Evolutionary conservation across 2,329 filamentous ascomycete species (phyloP).

Genomic region (Ilyonectria destructans): DNA sequence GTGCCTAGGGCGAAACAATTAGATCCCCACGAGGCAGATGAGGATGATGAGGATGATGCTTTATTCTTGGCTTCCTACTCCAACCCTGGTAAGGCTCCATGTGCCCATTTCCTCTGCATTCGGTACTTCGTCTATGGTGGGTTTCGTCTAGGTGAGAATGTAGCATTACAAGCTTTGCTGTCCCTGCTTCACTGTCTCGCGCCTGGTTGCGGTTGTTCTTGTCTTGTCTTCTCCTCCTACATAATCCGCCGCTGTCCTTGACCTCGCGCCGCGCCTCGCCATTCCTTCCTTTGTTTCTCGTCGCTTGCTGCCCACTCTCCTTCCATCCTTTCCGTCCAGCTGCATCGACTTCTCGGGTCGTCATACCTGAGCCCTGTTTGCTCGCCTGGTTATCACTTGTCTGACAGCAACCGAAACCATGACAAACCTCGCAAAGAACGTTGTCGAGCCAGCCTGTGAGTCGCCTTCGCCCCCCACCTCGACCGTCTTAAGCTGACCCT

Average conservation of each 20-base stretch:
- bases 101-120: conserved; percentile 2
- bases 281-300: neutral
- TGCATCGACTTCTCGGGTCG: neutral
- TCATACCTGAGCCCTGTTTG: too few species aligned
- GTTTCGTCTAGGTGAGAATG: neutral
- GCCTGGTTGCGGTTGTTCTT: neutral
- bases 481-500: neutral
- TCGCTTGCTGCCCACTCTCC: neutral
- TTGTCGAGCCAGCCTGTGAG: conserved; percentile 35
- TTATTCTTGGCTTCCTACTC: conserved; percentile 3
- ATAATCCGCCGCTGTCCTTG: neutral
- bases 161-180: neutral
- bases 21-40: neutral
- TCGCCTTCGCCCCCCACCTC: neutral
- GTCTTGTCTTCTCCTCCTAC: neutral
- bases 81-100: conserved; percentile 1
- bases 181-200: neutral
- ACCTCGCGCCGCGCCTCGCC: neutral
- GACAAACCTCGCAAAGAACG: conserved; percentile 20
- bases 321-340: neutral
- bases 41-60: neutral
- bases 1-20: neutral
- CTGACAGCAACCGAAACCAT: conserved; percentile 15
- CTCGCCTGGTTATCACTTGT: neutral
- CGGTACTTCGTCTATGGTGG: conserved; percentile 4